A percentile compares a stretch with the other conserved stretches of the same genome.
Evolutionary conservation across 2,329 filamentous ascomycete genomes (phyloP).

Genomic region (Scytalidium sp.): DNA sequence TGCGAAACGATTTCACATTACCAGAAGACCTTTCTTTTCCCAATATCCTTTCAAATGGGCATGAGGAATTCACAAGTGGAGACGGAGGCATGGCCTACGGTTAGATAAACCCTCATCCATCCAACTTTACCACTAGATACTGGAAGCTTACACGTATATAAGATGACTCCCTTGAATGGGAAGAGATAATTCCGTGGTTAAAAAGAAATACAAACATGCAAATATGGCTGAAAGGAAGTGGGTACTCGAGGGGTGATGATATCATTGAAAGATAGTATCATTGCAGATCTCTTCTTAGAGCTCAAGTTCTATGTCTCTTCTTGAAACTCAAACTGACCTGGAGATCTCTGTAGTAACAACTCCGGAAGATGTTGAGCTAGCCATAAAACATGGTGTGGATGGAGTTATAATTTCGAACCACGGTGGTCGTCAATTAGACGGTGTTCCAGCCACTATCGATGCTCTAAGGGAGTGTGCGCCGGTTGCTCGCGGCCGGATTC

Average conservation of each 20-base stretch:
- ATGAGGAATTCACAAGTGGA: constrained; percentile 4
- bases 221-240: constrained; percentile 44
- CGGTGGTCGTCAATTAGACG: constrained; percentile 58
- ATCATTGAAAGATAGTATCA: too few relatives aligned
- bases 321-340: too few relatives aligned
- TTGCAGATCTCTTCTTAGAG: too few relatives aligned
- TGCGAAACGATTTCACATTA: constrained; percentile 6
- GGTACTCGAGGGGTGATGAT: too few relatives aligned
- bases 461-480: constrained; percentile 26
- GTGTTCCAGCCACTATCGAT: constrained; percentile 34
- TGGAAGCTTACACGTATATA: too few relatives aligned
- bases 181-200: constrained; percentile 48
- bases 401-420: constrained; percentile 58
- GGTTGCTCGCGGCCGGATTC: constrained; percentile 28
- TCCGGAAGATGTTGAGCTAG: constrained; percentile 59
- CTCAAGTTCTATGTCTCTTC: too few relatives aligned
- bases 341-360: too few relatives aligned
- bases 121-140: neutral
- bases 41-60: constrained; percentile 4
- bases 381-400: constrained; percentile 53
- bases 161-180: constrained; percentile 33
- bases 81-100: too few relatives aligned
- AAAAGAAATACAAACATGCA: constrained; percentile 44
- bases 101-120: too few relatives aligned
- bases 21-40: constrained; percentile 4